Evolutionary conservation across 2,329 filamentous ascomycete species (phyloP).

Genomic region (Colletotrichum theobromicola): DNA sequence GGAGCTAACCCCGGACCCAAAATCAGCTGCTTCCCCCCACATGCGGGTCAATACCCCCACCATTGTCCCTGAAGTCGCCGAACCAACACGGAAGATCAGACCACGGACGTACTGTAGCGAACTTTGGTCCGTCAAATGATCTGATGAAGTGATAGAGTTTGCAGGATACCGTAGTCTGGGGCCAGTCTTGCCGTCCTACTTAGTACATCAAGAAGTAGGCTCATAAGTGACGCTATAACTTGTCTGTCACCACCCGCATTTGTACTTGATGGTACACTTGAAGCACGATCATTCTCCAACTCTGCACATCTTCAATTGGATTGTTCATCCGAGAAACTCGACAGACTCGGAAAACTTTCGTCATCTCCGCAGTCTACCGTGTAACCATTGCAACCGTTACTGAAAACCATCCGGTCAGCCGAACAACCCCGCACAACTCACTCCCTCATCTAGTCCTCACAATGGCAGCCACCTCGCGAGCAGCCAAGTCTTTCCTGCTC

Average conservation of each 20-base stretch:
- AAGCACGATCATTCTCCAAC: background rate
- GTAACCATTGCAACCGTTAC: background rate
- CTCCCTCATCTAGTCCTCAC: background rate
- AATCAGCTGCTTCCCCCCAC: background rate
- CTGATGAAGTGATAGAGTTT: background rate
- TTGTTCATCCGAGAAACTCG: background rate
- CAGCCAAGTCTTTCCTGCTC: background rate
- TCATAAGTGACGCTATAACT: background rate
- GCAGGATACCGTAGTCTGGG: background rate
- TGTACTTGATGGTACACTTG: background rate
- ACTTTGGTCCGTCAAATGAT: background rate
- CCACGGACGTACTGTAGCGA: background rate
- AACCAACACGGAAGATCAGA: background rate
- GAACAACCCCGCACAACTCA: background rate
- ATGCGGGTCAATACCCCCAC: background rate
- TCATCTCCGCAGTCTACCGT: background rate
- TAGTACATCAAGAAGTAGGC: background rate
- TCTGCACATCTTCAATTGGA: background rate
- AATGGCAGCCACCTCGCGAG: background rate
- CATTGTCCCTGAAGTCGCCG: background rate
- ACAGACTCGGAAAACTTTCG: fast-evolving
- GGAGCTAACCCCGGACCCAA: background rate
- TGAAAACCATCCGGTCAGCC: background rate
- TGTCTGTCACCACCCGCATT: background rate
- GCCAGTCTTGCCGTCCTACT: background rate